Evolutionary conservation across 2,329 filamentous ascomycete species (phyloP).

Genomic region (Penicillium sp.): DNA sequence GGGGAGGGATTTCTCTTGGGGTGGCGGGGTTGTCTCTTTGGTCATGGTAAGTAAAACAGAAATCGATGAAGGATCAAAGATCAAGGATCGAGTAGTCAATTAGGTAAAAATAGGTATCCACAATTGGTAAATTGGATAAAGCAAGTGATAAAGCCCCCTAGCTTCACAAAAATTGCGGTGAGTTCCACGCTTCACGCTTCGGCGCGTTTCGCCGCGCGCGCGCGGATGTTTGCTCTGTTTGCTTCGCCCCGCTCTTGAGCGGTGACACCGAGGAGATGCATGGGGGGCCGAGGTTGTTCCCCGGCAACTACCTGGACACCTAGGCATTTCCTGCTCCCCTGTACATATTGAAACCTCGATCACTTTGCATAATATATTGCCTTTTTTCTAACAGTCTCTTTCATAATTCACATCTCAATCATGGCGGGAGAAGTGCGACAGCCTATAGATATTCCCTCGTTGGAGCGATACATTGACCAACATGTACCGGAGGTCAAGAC

Average conservation of each 20-base stretch:
- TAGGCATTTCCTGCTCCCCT: neutral
- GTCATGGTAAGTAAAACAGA: slow-evolving; percentile 38
- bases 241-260: slow-evolving; percentile 7
- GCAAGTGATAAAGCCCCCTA: slow-evolving; percentile 3
- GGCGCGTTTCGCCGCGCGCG: slow-evolving; percentile 25
- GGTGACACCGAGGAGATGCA: slow-evolving; percentile 1
- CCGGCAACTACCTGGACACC: slow-evolving; percentile 14
- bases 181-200: slow-evolving; percentile 14
- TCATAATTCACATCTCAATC: slow-evolving; percentile 9
- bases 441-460: slow-evolving; percentile 75
- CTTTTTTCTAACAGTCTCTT: neutral
- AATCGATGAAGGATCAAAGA: neutral
- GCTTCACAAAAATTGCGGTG: slow-evolving; percentile 23
- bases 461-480: slow-evolving; percentile 74
- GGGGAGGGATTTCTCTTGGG: slow-evolving; percentile 18
- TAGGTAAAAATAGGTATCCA: neutral
- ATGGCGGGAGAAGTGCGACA: slow-evolving; percentile 91
- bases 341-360: neutral
- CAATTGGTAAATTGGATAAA: neutral
- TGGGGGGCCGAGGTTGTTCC: slow-evolving; percentile 17
- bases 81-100: neutral
- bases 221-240: slow-evolving; percentile 26
- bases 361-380: neutral
- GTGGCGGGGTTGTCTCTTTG: slow-evolving; percentile 44
- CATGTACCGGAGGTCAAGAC: slow-evolving; percentile 81